Conservation (phyloP, 257 asterid genomes). For the Galeopsis tetrahit region DNA sequence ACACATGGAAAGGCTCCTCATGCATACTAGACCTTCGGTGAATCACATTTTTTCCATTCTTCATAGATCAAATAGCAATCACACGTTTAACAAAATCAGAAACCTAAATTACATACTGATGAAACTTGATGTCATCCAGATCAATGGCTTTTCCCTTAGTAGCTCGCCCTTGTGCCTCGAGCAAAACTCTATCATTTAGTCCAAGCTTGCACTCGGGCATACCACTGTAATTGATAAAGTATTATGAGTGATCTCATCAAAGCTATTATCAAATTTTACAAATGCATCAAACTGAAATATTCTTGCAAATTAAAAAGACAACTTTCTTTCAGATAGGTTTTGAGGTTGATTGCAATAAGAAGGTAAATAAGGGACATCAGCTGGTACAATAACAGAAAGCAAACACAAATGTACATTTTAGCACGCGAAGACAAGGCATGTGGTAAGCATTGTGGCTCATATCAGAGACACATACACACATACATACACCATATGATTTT, state of each 20-base stretch:
- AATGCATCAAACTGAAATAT: conserved; percentile 5
- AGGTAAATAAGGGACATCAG: neutral
- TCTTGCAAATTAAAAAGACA: conserved; percentile 14
- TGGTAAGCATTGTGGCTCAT: neutral
- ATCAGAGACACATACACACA: neutral
- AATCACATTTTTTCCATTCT: conserved; percentile 8
- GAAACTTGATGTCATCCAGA: conserved; percentile 97
- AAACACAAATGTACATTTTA: conserved; percentile 1
- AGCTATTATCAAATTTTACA: neutral
- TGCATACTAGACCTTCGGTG: neutral
- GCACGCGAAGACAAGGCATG: neutral
- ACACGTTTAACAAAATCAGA: conserved; percentile 23
- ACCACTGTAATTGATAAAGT: conserved; percentile 69
- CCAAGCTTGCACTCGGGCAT: conserved; percentile 99
- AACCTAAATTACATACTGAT: conserved; percentile 71
- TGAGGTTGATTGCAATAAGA: conserved; percentile 15
- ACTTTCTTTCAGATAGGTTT: conserved; percentile 18
- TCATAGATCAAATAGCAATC: conserved; percentile 14
- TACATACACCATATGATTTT: conserved; percentile 13
- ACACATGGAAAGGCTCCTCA: conserved; percentile 2
- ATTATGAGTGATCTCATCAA: conserved; percentile 25
- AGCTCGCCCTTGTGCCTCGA: conserved; percentile 96
- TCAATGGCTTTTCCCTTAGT: conserved; percentile 98
- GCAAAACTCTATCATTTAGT: conserved; percentile 91
- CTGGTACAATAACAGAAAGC: conserved; percentile 24